Conservation (phyloP, 495 filamentous ascomycete genomes). For the Oidiodendron maius region DNA sequence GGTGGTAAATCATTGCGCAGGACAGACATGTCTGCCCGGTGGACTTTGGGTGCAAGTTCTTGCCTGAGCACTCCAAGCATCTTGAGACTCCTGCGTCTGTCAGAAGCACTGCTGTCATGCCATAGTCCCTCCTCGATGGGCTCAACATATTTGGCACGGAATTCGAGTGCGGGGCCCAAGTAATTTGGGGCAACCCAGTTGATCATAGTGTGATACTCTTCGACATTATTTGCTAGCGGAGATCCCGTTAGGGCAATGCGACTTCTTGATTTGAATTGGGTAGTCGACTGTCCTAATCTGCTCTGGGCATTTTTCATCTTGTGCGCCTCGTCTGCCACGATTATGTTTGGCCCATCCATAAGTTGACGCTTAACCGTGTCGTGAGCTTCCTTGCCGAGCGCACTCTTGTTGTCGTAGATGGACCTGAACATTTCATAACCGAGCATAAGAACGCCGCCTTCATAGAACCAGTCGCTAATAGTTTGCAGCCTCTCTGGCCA, state of each 20-base stretch:
- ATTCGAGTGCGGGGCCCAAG: slow-evolving; percentile 59
- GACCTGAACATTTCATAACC: slow-evolving; percentile 63
- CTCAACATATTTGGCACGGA: slow-evolving; percentile 58
- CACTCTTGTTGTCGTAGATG: slow-evolving; percentile 18
- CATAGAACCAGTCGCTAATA: slow-evolving; percentile 51
- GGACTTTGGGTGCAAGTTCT: slow-evolving; percentile 71
- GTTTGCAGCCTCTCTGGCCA: slow-evolving; percentile 30
- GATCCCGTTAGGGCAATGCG: slow-evolving; percentile 87
- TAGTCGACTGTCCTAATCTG: slow-evolving; percentile 44
- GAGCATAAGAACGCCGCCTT: slow-evolving; percentile 70
- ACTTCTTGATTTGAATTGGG: slow-evolving; percentile 55
- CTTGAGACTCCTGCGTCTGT: slow-evolving; percentile 54
- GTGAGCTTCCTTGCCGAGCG: slow-evolving; percentile 32
- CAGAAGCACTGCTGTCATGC: slow-evolving; percentile 46
- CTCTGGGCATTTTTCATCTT: slow-evolving; percentile 58
- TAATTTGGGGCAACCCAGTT: slow-evolving; percentile 82
- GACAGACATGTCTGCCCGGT: slow-evolving; percentile 63
- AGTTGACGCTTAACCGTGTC: slow-evolving; percentile 38
- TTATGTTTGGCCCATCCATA: slow-evolving; percentile 58
- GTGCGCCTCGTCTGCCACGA: slow-evolving; percentile 89
- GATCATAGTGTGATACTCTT: slow-evolving; percentile 70
- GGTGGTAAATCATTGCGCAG: slow-evolving; percentile 57
- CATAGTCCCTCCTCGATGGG: slow-evolving; percentile 70
- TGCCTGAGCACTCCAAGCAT: slow-evolving; percentile 65
- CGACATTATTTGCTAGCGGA: slow-evolving; percentile 74